Evolutionary conservation across 345 rosid genomes (phyloP), one percentile per base, ranked within the genome.

Genomic region (Eucalyptus tenuipes): DNA sequence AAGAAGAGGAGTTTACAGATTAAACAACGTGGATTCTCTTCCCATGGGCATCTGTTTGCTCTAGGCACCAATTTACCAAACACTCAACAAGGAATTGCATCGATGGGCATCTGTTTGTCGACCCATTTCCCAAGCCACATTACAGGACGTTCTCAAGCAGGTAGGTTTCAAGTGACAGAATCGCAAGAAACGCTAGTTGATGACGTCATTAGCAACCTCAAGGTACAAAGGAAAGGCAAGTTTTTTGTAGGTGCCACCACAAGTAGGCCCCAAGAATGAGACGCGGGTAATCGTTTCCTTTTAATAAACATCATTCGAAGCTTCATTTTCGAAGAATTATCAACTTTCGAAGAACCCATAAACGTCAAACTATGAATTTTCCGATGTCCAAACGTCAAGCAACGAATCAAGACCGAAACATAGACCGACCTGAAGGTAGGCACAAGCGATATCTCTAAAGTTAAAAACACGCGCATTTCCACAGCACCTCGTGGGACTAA

Each of bases 221-320:
- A n/a, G 33, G 33, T n/a, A 64, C 75, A 64, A n/a, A 4, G 75
- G 10, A 64, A 64, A 31, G 75, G 75, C 75, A 0, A 64, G 57
- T n/a, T n/a, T 64, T n/a, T 64, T 0, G 75, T 0, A 64, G 2
- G 10, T 0, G 40, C 37, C 75, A 5, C 75, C 37, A 5, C 75
- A 64, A 64, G 75, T 64, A 64, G 75, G 75, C 37, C 37, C 75
- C 40, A 64, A n/a, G 40, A 64, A 64, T 64, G 75, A 64, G 10
- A 64, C 33, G 71, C 37, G 33, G 71, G 71, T 61, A 61, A 61
- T 13, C 31, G 71, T 3, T 61, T 61, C 37, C 37, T n/a, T 64
- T n/a, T 0, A 15, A n/a, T 64, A 64, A 64, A 64, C 75, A n/a
- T n/a, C 75, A n/a, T n/a, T n/a, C 75, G 75, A 64, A 64, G 40